phyloP scores from a whole-genome alignment of 148 eudicot genomes.

The Linanthus parryae region DNA sequence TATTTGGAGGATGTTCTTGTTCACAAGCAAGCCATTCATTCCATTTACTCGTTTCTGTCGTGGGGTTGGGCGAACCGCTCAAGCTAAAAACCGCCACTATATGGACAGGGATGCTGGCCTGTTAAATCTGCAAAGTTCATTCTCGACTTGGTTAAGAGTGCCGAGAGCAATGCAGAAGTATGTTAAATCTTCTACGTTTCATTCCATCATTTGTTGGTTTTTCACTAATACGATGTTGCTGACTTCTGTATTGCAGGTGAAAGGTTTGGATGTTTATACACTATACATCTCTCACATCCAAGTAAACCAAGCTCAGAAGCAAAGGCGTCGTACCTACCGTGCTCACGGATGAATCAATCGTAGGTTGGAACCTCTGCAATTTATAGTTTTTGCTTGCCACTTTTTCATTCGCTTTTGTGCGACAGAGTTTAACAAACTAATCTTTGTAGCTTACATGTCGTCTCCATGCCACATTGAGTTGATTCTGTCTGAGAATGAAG shows the following conservation, averaged over 20 bases:
- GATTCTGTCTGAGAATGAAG: slow-evolving; percentile 46
- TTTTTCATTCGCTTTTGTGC: too few species aligned
- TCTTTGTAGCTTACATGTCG: slow-evolving; percentile 43
- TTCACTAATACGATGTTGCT: neutral
- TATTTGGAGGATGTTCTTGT: slow-evolving; percentile 56
- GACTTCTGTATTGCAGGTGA: slow-evolving; percentile 19
- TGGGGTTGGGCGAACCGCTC: slow-evolving; percentile 62
- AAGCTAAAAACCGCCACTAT: slow-evolving; percentile 55
- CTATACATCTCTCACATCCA: slow-evolving; percentile 52
- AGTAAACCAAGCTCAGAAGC: slow-evolving; percentile 56
- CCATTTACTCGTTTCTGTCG: slow-evolving; percentile 62
- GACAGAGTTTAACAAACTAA: neutral
- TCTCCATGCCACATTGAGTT: slow-evolving; percentile 50
- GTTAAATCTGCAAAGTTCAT: slow-evolving; percentile 46
- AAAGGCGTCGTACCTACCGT: slow-evolving; percentile 53
- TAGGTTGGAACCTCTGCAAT: slow-evolving; percentile 16
- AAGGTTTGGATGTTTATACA: slow-evolving; percentile 51
- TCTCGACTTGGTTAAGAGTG: slow-evolving; percentile 54
- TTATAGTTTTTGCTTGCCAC: neutral
- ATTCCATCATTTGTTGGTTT: neutral
- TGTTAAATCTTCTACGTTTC: neutral
- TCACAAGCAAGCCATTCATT: slow-evolving; percentile 62
- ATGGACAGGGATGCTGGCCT: slow-evolving; percentile 73
- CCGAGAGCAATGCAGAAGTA: slow-evolving; percentile 63
- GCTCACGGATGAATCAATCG: slow-evolving; percentile 60